These are phyloP conservation scores for Ophiorrhiza pumila DNA, from an alignment of 257 asterid species.

Conservation along the genomic window DNA sequence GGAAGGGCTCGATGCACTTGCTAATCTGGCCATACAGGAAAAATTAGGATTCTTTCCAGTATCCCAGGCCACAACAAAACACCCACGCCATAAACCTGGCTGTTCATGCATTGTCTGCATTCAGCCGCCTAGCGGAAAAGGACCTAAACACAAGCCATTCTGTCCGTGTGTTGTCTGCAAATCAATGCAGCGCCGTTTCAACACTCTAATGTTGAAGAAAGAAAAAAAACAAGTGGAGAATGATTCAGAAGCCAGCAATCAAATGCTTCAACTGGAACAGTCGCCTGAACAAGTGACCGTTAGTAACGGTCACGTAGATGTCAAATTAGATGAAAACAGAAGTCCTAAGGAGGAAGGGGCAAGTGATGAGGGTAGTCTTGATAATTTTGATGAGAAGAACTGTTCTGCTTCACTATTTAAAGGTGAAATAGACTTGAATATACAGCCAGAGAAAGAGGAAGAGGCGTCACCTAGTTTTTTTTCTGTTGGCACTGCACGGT, in stretches of 20 bases:
- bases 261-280: conserved; percentile 24
- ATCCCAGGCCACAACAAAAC: conserved; percentile 53
- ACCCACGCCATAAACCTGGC: conserved; percentile 73
- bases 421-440: conserved; percentile 83
- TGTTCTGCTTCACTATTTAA: conserved; percentile 40
- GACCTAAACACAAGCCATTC: conserved; percentile 57
- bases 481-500: conserved; percentile 27
- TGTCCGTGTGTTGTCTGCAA: conserved; percentile 65
- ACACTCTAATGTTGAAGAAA: conserved; percentile 57
- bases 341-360: conserved; percentile 20
- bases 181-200: conserved; percentile 54
- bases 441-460: conserved; percentile 82
- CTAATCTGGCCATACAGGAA: conserved; percentile 56
- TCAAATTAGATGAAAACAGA: neutral
- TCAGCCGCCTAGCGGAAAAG: conserved; percentile 79
- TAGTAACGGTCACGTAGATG: conserved; percentile 13
- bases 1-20: conserved; percentile 74
- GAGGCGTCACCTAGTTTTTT: conserved; percentile 47
- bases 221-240: conserved; percentile 51
- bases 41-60: conserved; percentile 42
- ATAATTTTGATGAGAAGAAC: conserved; percentile 25
- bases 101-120: conserved; percentile 82
- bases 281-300: conserved; percentile 27
- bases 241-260: conserved; percentile 42
- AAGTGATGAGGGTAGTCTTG: conserved; percentile 30